These are phyloP conservation scores for Pyrenophora graminea DNA, from an alignment of 2,329 filamentous ascomycete genomes.

Conservation along the genomic window DNA sequence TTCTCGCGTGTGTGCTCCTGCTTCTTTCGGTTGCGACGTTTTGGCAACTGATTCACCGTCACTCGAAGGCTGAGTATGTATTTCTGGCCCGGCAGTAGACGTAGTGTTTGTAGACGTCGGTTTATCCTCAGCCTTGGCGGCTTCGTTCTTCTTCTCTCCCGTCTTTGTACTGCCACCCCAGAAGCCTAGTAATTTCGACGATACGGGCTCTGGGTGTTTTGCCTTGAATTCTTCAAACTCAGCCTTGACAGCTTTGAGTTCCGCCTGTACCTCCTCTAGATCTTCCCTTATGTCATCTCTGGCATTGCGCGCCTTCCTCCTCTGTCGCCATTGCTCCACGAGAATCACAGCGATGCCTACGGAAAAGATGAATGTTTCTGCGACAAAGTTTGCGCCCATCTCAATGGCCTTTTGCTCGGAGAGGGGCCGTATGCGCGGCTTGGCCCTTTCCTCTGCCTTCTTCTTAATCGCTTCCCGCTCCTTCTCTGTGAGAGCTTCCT, in stretches of 20 bases:
- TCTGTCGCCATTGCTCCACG: conserved; percentile 64
- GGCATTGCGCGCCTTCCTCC: conserved; percentile 63
- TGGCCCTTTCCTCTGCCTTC: conserved; percentile 44
- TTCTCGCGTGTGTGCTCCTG: background rate
- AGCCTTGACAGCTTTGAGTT: conserved; percentile 43
- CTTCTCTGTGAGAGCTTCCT: conserved; percentile 55
- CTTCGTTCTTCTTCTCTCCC: conserved; percentile 24
- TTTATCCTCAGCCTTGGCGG: conserved; percentile 11
- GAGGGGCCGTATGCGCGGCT: conserved; percentile 65
- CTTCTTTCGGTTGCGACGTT: background rate
- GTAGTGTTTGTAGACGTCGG: conserved; percentile 1
- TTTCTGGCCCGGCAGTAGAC: background rate
- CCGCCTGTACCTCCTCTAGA: conserved; percentile 61
- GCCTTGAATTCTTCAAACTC: conserved; percentile 50
- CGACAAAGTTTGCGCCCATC: conserved; percentile 70
- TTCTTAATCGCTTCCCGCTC: conserved; percentile 55
- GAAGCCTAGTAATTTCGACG: conserved; percentile 36
- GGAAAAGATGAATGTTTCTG: conserved; percentile 67
- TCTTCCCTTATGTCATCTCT: conserved; percentile 65
- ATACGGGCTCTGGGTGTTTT: conserved; percentile 31
- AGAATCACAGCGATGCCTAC: conserved; percentile 67
- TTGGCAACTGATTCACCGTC: conserved; percentile 1
- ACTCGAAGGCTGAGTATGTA: background rate
- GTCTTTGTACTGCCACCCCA: conserved; percentile 32
- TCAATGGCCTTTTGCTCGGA: conserved; percentile 71